These are phyloP conservation scores for Camelina hispida DNA, from an alignment of 345 rosid genomes.

Conservation along the genomic window DNA sequence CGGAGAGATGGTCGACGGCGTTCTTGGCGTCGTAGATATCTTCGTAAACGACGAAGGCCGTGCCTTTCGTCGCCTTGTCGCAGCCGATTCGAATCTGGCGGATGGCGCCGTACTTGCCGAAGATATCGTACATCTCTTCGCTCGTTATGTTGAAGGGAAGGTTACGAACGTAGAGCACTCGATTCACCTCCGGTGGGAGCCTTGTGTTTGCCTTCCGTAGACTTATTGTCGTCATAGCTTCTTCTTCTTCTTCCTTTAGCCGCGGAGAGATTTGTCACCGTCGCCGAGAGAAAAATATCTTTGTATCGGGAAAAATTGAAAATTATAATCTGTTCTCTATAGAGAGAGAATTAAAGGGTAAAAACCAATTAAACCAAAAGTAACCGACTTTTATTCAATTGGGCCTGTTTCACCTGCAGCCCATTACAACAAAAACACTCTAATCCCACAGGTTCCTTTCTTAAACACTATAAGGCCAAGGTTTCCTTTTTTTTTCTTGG, in stretches of 20 bases:
- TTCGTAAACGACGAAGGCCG: slow-evolving; percentile 95
- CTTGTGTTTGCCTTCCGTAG: slow-evolving; percentile 88
- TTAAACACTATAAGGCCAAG: too few species aligned
- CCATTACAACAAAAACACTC: too few species aligned
- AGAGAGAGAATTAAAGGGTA: neutral
- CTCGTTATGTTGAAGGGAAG: slow-evolving; percentile 98
- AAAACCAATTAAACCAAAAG: slow-evolving; percentile 11
- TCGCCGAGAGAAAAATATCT: slow-evolving; percentile 5
- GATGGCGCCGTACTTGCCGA: slow-evolving; percentile 96
- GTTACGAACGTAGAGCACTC: slow-evolving; percentile 93
- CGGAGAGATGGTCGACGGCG: slow-evolving; percentile 96
- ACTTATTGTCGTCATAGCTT: slow-evolving; percentile 68
- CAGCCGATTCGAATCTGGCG: slow-evolving; percentile 95
- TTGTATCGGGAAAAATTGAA: neutral
- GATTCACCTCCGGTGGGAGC: slow-evolving; percentile 93
- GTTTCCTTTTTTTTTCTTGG: too few species aligned
- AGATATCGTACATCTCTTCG: slow-evolving; percentile 99
- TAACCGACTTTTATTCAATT: too few species aligned
- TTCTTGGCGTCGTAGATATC: slow-evolving; percentile 97
- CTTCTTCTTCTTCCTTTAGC: slow-evolving; percentile 1
- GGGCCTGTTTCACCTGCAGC: too few species aligned
- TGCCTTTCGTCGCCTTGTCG: slow-evolving; percentile 88
- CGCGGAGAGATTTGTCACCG: slow-evolving; percentile 13
- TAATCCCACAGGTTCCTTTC: too few species aligned
- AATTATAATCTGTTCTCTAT: too few species aligned